Evolutionary conservation across 1,284 basidiomycete genomes (phyloP), one percentile per base, ranked within the genome.

Genomic region (Volvariella volvacea): DNA sequence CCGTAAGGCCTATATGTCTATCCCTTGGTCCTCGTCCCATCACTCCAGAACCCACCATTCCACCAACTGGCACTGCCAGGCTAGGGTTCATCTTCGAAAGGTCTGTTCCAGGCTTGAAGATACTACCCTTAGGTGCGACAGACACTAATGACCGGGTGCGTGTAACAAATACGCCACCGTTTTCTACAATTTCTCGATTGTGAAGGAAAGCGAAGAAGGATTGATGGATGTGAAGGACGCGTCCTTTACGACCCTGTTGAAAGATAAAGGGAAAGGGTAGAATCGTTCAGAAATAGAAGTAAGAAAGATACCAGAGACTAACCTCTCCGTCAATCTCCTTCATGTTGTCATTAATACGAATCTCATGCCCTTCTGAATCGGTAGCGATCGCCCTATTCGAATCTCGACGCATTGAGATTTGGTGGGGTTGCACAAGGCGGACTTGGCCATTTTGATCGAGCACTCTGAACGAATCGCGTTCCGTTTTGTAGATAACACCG

Each of bases 31-130:
- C 87, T 45, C 80, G 80, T 19, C 74, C 78, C 70, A 79, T 85
- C 45, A 72, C 75, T 1, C 78, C 80, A 39, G 86, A 87, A 32
- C 85, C 87, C n/a, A 85, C 85, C 81, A 88, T 89, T 16, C 85
- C 87, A 14, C 82, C 83, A 30, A 75, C 68, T 42, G 73, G 60
- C 45, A 79, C 74, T 43, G 69, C 79, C 39, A 92, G 62, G 1
- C 87, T 80, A 4, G 95, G 94, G 62, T 98, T 98, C 83, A 95
- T 88, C 67, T 95, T 94, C n/a, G 88, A 87, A n/a, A 93, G 69
- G 64, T 98, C 93, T 4, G 78, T 72, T 4, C 71, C 71, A 0
- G 78, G 69, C 57, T 83, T 88, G 47, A 80, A 59, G 30, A 80
- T 60, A 51, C 75, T 83, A 36, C 83, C 78, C 58, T 92, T 92